Evolutionary conservation across 371 early-diverging fungal genomes (phyloP), one percentile per base, ranked within the genome.

Genomic region (Apophysomyces trapeziformis): DNA sequence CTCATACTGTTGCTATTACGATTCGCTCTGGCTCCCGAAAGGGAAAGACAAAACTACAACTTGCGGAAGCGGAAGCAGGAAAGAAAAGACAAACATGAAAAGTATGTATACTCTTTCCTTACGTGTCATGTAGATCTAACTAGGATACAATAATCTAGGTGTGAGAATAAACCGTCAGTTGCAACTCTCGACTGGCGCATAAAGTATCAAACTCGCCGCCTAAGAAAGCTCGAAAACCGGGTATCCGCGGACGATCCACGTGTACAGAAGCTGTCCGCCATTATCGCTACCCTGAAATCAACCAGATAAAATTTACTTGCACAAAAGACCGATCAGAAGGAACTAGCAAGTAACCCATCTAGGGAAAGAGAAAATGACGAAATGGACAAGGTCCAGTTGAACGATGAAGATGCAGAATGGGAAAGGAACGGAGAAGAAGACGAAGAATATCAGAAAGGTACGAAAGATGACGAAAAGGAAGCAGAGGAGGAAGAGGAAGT

Each of bases 401-500:
- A 46, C 46, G 4, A 46, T 46, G 46, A 46, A 46, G 46, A 46
- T 46, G 46, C 46, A n/a, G 46, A 46, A n/a, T 46, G 46, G 46
- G 46, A 46, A 46, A 46, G 16, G n/a, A 13, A n/a, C n/a, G n/a
- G 16, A 46, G 46, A 46, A n/a, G 46, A 46, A 46, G 16, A n/a
- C 12, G 12, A 41, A 12, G 41, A 41, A 41, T 7, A 41, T 41
- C 9, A 41, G 41, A 41, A 41, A 41, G 9, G 41, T 41, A 7
- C 7, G 41, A 41, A 41, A 41, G 67, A 87, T 78, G 12, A 90
- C 88, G 38, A 96, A 82, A 0, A 85, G 74, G 4, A 93, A 64
- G 13, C 96, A 83, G 32, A 94, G 68, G 37, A 90, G 86, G 41
- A 12, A 41, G 41, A 41, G 41, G 41, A 41, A 12, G 41, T 41